Evolutionary conservation across 306 rosid genomes (phyloP).

Genomic region (Quercus parvula): DNA sequence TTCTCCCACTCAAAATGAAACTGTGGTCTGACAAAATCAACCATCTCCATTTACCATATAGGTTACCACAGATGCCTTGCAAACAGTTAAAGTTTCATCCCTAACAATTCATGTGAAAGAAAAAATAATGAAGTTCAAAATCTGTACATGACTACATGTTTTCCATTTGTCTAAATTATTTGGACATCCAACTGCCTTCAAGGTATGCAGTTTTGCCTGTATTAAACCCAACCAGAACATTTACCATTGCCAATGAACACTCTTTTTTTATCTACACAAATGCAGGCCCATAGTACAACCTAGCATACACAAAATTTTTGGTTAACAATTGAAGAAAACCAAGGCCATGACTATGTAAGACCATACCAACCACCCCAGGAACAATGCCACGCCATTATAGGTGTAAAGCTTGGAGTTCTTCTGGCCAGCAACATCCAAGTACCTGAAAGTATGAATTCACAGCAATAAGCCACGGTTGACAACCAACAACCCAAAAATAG

Average conservation of each 20-base stretch:
- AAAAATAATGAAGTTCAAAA: not conserved
- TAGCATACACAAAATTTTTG: not conserved
- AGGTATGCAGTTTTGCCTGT: not conserved
- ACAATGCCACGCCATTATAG: slow-evolving; percentile 73
- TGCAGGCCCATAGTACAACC: slow-evolving; percentile 7
- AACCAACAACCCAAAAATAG: slow-evolving; percentile 14
- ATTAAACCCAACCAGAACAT: slow-evolving; percentile 1
- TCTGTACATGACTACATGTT: not conserved
- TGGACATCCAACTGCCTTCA: not conserved
- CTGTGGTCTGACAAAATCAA: not conserved
- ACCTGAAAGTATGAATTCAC: slow-evolving; percentile 45
- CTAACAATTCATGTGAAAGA: not conserved
- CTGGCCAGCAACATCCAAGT: slow-evolving; percentile 70
- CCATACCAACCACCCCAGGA: slow-evolving; percentile 96
- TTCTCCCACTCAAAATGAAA: too few relatives aligned
- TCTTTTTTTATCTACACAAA: not conserved
- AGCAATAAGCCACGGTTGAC: slow-evolving; percentile 20
- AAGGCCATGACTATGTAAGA: slow-evolving; percentile 29
- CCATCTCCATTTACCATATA: not conserved
- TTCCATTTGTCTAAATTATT: not conserved
- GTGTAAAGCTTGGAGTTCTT: slow-evolving; percentile 63
- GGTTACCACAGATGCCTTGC: not conserved
- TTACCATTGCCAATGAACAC: not conserved
- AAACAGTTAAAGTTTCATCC: not conserved
- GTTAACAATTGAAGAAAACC: slow-evolving; percentile 9